Conservation (phyloP, 2,329 filamentous ascomycete genomes). For the Alternaria alternata region DNA sequence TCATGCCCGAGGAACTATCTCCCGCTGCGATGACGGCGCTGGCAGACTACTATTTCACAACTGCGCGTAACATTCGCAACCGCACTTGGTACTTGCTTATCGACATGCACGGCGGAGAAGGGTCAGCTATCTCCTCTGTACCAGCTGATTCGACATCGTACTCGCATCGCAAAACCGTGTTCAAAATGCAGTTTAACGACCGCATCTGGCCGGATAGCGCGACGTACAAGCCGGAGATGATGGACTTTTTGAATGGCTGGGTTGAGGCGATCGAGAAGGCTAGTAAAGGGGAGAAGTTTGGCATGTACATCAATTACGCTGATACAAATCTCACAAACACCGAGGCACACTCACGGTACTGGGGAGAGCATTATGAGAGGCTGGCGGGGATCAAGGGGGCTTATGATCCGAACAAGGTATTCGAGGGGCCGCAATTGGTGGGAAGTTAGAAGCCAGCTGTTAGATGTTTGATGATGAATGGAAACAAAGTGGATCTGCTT, state of each 20-base stretch:
- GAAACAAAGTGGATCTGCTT: slow-evolving; percentile 12
- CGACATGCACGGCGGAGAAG: slow-evolving; percentile 36
- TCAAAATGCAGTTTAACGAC: slow-evolving; percentile 42
- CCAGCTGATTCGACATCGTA: slow-evolving; percentile 28
- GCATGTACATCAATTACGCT: slow-evolving; percentile 62
- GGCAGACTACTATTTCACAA: slow-evolving; percentile 2
- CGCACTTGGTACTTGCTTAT: slow-evolving; percentile 39
- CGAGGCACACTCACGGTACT: slow-evolving; percentile 47
- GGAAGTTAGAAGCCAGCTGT: neutral
- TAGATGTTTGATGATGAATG: neutral
- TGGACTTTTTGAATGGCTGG: slow-evolving; percentile 51
- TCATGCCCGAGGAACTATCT: slow-evolving; percentile 34
- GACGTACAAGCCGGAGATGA: slow-evolving; percentile 45
- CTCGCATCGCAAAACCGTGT: slow-evolving; percentile 37
- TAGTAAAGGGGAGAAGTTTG: slow-evolving; percentile 42
- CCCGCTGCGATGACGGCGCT: slow-evolving; percentile 28
- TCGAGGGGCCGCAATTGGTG: neutral
- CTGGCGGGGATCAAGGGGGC: neutral
- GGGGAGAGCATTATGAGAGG: neutral
- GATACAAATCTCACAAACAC: slow-evolving; percentile 56
- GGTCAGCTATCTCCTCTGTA: slow-evolving; percentile 20
- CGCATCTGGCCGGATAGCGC: slow-evolving; percentile 16
- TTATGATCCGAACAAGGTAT: neutral
- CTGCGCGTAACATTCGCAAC: neutral
- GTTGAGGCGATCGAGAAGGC: slow-evolving; percentile 43